Evolutionary conservation across 2,329 filamentous ascomycete species (phyloP).

Genomic region (Colletotrichum viniferum): DNA sequence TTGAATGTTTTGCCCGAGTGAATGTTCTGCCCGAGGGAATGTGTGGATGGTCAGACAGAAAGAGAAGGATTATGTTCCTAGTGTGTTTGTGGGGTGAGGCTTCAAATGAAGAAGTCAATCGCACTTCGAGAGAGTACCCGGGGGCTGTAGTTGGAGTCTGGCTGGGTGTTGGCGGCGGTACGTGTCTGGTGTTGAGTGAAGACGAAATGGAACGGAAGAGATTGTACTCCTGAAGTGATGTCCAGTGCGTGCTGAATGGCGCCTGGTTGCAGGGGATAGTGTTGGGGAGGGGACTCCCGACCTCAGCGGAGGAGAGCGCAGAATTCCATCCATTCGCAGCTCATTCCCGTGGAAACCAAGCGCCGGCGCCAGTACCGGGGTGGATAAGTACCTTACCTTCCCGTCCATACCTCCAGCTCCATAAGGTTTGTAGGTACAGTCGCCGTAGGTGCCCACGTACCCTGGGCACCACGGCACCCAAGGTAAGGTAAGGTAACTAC

Average conservation of each 20-base stretch:
- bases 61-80: neutral
- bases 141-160: neutral
- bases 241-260: neutral
- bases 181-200: neutral
- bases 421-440: too few relatives aligned
- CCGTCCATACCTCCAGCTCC: neutral
- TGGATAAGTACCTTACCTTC: neutral
- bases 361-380: neutral
- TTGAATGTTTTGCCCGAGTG: neutral
- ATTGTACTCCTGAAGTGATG: neutral
- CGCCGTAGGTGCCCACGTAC: too few relatives aligned
- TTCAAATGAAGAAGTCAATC: neutral
- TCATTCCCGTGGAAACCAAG: slow-evolving; percentile 18
- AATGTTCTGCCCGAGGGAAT: neutral
- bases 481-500: too few relatives aligned
- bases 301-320: neutral
- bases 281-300: neutral
- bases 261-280: neutral
- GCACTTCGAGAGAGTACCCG: neutral
- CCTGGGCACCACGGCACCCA: neutral
- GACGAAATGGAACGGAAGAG: neutral
- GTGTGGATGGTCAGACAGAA: neutral
- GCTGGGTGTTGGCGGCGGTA: neutral
- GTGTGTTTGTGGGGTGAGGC: neutral
- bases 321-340: neutral